phyloP scores from a whole-genome alignment of 2,329 filamentous ascomycete species.

The Hymenoscyphus linearis region DNA sequence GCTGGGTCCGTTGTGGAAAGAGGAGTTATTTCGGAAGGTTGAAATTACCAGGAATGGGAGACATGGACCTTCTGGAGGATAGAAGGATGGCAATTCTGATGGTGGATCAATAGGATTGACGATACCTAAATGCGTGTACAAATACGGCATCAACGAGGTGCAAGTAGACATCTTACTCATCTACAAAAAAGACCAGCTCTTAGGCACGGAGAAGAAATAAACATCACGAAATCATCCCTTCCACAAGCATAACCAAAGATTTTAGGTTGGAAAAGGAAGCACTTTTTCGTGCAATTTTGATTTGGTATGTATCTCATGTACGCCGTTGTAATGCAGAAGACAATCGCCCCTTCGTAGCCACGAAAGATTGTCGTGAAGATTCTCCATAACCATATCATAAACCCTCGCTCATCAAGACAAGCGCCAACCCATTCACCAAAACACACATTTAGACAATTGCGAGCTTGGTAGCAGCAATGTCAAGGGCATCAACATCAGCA shows the following conservation, averaged over 20 bases:
- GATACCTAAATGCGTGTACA: neutral
- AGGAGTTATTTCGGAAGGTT: neutral
- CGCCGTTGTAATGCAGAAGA: constrained; percentile 31
- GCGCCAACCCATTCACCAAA: constrained; percentile 39
- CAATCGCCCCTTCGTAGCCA: constrained; percentile 24
- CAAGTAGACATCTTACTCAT: neutral
- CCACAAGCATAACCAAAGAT: neutral
- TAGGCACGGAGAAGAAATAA: neutral
- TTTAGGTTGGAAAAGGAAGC: constrained; percentile 14
- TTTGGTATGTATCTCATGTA: constrained; percentile 30
- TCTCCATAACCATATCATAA: constrained; percentile 23
- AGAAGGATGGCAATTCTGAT: neutral
- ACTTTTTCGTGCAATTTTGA: constrained; percentile 25
- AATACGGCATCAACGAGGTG: neutral
- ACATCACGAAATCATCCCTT: neutral
- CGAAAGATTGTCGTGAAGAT: constrained; percentile 16
- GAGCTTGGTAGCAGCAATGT: constrained; percentile 99
- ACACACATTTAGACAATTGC: constrained; percentile 74
- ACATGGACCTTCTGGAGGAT: neutral
- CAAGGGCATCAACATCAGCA: constrained; percentile 93
- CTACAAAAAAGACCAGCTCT: neutral
- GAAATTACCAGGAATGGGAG: neutral
- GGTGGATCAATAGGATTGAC: neutral
- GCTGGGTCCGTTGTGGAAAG: neutral
- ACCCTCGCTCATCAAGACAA: constrained; percentile 25